These are phyloP conservation scores for Cinchona pubescens DNA, from an alignment of 257 asterid genomes.

Conservation along the genomic window DNA sequence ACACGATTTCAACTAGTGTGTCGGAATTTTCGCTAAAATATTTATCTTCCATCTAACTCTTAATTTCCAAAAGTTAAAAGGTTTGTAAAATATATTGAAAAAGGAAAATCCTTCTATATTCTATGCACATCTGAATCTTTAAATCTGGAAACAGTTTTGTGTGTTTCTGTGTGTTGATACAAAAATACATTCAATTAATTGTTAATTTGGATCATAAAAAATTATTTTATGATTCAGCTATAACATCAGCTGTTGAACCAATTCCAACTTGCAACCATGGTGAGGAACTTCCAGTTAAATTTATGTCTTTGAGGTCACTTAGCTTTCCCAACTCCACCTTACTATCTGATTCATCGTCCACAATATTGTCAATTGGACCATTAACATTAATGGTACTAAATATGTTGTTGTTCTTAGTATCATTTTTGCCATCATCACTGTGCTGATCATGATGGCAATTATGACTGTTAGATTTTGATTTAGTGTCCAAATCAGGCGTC, in stretches of 20 bases:
- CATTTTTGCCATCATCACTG: neutral
- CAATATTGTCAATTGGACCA: slow-evolving; percentile 5
- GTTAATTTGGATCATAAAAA: neutral
- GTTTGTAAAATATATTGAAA: neutral
- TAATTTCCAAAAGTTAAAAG: neutral
- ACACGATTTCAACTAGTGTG: neutral
- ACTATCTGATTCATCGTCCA: slow-evolving; percentile 77
- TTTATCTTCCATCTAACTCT: neutral
- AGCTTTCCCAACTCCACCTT: slow-evolving; percentile 55
- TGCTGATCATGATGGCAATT: neutral
- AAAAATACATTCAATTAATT: slow-evolving; percentile 4
- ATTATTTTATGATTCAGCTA: slow-evolving; percentile 29
- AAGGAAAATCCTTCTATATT: neutral
- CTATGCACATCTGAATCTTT: too few relatives aligned
- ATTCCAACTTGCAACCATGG: slow-evolving; percentile 91
- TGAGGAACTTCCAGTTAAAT: slow-evolving; percentile 38
- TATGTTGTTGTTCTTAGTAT: slow-evolving; percentile 13
- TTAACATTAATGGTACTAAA: neutral
- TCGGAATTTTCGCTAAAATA: neutral
- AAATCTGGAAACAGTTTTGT: neutral
- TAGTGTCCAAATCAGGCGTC: slow-evolving; percentile 17
- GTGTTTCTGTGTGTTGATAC: neutral
- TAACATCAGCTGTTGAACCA: slow-evolving; percentile 47
- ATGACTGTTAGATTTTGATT: slow-evolving; percentile 10
- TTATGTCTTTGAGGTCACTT: slow-evolving; percentile 42